A percentile compares a stretch with the other conserved stretches of the same genome.
These are phyloP conservation scores for Hyphodiscus hymeniophilus DNA, from an alignment of 495 filamentous ascomycete species.

Conservation along the genomic window DNA sequence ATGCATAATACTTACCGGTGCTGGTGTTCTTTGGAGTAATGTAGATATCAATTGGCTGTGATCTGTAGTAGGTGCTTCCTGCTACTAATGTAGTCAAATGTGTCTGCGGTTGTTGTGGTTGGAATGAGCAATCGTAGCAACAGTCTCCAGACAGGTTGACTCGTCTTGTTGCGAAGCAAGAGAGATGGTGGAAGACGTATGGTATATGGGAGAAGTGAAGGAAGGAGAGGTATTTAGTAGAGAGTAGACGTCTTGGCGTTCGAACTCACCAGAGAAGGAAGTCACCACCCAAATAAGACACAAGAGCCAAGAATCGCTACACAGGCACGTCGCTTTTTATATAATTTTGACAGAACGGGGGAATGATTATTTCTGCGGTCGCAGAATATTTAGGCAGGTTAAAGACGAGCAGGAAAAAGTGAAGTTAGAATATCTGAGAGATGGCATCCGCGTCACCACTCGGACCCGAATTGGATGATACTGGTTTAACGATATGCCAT, in stretches of 20 bases:
- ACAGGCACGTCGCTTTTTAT: not conserved
- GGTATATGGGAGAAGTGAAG: not conserved
- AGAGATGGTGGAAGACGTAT: conserved; percentile 1
- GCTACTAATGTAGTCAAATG: not conserved
- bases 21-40: no score
- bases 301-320: no score
- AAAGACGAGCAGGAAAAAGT: no score
- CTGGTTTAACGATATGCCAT: no score
- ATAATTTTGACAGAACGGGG: not conserved
- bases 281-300: not conserved
- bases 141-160: not conserved
- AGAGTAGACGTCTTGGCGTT: not conserved
- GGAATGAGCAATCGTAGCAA: conserved; percentile 16
- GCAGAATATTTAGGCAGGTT: no score
- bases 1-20: no score
- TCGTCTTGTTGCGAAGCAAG: conserved; percentile 1
- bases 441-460: no score
- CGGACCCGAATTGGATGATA: no score
- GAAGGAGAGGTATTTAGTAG: not conserved
- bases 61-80: not conserved
- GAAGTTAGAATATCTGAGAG: no score
- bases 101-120: not conserved
- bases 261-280: not conserved
- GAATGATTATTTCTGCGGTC: no score
- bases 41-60: no score